Conservation (phyloP, 257 asterid species). For the Solanum virginianum region DNA sequence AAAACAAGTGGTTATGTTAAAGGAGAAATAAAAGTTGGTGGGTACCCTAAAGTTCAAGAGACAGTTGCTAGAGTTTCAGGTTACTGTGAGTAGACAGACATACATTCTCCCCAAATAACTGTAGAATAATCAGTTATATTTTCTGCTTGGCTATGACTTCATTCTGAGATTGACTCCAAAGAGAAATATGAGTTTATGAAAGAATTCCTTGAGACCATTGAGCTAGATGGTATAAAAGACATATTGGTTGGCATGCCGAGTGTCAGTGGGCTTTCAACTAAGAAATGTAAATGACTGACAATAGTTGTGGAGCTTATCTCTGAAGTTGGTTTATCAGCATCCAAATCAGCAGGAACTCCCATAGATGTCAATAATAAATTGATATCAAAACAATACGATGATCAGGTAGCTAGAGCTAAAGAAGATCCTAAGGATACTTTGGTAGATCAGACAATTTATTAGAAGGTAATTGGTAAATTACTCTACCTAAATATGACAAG, state of each 20-base stretch:
- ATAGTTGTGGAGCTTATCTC: constrained; percentile 51
- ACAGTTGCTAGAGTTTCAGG: constrained; percentile 45
- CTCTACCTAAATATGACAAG: too few relatives aligned
- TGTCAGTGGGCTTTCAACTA: constrained; percentile 38
- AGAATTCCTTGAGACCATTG: constrained; percentile 46
- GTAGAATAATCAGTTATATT: too few relatives aligned
- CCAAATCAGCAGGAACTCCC: too few relatives aligned
- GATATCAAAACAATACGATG: too few relatives aligned
- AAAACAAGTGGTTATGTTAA: constrained; percentile 40
- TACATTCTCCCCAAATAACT: constrained; percentile 48
- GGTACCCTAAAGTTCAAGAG: constrained; percentile 41
- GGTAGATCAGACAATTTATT: too few relatives aligned
- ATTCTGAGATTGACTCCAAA: constrained; percentile 25
- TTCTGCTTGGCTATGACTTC: too few relatives aligned
- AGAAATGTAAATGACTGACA: constrained; percentile 46
- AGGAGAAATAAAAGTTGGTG: constrained; percentile 46
- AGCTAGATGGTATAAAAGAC: constrained; percentile 39
- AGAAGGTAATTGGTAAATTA: too few relatives aligned
- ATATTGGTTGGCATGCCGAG: constrained; percentile 40
- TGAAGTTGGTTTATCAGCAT: too few relatives aligned
- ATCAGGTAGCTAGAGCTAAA: too few relatives aligned
- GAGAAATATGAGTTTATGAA: constrained; percentile 36
- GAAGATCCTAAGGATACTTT: too few relatives aligned
- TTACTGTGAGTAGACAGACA: constrained; percentile 45
- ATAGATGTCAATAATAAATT: too few relatives aligned